phyloP scores from a whole-genome alignment of 768 basidiomycete genomes.

The Calocera cornea region DNA sequence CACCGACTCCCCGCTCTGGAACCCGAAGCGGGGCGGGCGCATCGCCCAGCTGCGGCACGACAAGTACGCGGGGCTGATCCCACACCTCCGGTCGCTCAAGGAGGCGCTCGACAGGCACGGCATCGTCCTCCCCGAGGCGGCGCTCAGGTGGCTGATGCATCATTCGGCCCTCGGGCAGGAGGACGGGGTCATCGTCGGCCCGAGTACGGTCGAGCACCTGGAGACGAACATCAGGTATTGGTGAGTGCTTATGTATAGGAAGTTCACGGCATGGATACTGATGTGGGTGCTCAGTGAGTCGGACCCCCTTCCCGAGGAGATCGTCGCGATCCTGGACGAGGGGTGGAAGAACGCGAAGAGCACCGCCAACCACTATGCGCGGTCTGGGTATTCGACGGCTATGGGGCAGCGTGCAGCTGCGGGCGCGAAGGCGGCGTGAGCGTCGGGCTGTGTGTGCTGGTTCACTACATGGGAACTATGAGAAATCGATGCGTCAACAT shows the following conservation, averaged over 20 bases:
- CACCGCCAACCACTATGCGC: neutral
- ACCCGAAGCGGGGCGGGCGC: neutral
- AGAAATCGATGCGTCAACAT: no score
- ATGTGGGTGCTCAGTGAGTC: slow-evolving; percentile 25
- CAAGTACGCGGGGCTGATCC: neutral
- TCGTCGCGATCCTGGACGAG: slow-evolving; percentile 40
- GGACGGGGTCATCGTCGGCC: slow-evolving; percentile 40
- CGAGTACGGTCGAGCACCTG: slow-evolving; percentile 34
- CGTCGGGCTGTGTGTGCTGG: no score
- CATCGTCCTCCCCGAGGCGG: slow-evolving; percentile 40
- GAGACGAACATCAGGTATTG: slow-evolving; percentile 26
- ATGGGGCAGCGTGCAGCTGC: neutral
- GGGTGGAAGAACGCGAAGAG: slow-evolving; percentile 28
- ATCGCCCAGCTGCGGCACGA: neutral
- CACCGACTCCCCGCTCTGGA: slow-evolving; percentile 19
- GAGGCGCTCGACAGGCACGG: slow-evolving; percentile 28
- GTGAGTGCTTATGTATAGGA: neutral
- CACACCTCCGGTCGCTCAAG: slow-evolving; percentile 12
- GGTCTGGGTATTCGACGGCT: neutral
- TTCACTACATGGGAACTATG: no score
- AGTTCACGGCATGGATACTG: neutral
- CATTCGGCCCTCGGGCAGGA: slow-evolving; percentile 34
- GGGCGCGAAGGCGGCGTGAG: no score
- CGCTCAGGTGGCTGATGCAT: slow-evolving; percentile 49
- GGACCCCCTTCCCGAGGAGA: slow-evolving; percentile 40